A percentile compares a stretch with the other conserved stretches of the same genome.
Conservation (phyloP, 2,329 filamentous ascomycete species). For the Pseudopithomyces chartarum region DNA sequence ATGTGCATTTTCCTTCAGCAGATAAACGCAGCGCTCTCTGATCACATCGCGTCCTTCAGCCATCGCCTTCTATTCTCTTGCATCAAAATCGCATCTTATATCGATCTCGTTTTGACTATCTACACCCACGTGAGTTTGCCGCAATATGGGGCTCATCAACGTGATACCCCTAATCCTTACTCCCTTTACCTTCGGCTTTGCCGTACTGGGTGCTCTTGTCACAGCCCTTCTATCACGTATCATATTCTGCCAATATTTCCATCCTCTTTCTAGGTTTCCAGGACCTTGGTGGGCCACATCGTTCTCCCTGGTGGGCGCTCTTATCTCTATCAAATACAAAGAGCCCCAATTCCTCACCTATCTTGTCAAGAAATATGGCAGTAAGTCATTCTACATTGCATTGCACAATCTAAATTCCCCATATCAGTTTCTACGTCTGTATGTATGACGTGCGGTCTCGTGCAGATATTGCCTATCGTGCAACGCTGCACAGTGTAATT, state of each 20-base stretch:
- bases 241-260: constrained; percentile 47
- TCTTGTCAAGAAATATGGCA: constrained; percentile 35
- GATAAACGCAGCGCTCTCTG: constrained; percentile 6
- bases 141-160: neutral
- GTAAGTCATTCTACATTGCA: constrained; percentile 16
- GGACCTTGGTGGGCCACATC: constrained; percentile 49
- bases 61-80: neutral
- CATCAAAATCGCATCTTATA: neutral
- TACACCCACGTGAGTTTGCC: neutral
- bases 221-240: constrained; percentile 20
- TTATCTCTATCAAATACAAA: constrained; percentile 30
- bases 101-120: neutral
- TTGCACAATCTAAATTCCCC: neutral
- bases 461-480: constrained; percentile 4
- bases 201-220: neutral
- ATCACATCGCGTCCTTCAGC: constrained; percentile 1
- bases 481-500: neutral
- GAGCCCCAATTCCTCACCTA: constrained; percentile 38
- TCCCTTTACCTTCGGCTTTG: neutral
- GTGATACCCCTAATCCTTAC: neutral
- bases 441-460: constrained; percentile 5
- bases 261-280: constrained; percentile 49
- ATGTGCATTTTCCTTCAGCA: neutral
- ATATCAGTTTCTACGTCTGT: neutral
- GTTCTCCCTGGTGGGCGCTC: constrained; percentile 36